A percentile compares a stretch with the other conserved stretches of the same genome.
phyloP scores from a whole-genome alignment of 139 green algal species.

The Ulvella scutata region DNA sequence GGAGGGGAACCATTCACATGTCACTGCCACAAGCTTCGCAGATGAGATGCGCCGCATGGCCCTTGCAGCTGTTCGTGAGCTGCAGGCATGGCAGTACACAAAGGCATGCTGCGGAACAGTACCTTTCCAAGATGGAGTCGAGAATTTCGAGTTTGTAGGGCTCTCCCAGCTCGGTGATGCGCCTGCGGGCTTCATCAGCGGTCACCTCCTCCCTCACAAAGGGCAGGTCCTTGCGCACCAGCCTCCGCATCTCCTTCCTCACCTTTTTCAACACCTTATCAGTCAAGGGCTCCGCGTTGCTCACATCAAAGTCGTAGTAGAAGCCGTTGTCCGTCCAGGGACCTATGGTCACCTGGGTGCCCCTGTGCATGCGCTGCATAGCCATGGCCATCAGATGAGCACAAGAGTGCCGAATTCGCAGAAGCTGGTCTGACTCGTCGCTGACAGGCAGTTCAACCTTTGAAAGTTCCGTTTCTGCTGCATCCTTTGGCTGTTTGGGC shows the following conservation, averaged over 20 bases:
- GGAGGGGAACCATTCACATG: no score
- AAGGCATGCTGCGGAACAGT: background rate
- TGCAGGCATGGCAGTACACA: no score
- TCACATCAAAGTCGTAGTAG: conserved; percentile 96
- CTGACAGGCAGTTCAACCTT: conserved; percentile 36
- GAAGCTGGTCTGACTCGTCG: conserved; percentile 57
- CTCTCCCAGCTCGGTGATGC: conserved; percentile 72
- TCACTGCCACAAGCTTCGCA: background rate
- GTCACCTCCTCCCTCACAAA: conserved; percentile 67
- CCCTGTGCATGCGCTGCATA: conserved; percentile 78
- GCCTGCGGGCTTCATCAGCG: conserved; percentile 51
- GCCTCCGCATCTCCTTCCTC: conserved; percentile 85
- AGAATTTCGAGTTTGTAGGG: conserved; percentile 97
- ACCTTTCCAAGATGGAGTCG: conserved; percentile 47
- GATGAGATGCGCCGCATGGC: background rate
- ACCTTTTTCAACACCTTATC: conserved; percentile 88
- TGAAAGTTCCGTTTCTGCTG: background rate
- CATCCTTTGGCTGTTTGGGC: background rate
- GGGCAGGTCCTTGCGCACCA: conserved; percentile 60
- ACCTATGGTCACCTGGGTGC: conserved; percentile 82
- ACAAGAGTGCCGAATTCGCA: conserved; percentile 77
- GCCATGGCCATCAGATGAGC: conserved; percentile 98
- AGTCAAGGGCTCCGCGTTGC: conserved; percentile 37
- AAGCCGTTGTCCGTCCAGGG: conserved; percentile 95
- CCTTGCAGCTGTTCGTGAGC: no score